phyloP scores from a whole-genome alignment of 2,329 filamentous ascomycete species.

The Cytospora piceae region DNA sequence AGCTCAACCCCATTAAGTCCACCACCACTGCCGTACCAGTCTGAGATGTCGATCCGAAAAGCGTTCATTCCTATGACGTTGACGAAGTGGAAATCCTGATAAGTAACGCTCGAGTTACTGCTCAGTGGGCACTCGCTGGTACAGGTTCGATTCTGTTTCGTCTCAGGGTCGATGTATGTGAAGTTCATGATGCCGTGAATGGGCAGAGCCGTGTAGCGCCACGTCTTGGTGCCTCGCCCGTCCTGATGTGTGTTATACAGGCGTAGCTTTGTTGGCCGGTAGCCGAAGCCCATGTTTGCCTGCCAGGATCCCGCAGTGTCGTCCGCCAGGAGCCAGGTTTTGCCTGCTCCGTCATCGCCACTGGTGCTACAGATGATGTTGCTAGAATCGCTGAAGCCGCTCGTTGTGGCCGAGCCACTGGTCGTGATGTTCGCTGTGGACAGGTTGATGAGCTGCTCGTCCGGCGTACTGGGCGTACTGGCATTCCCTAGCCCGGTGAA shows the following conservation, averaged over 20 bases:
- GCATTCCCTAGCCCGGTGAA: constrained; percentile 89
- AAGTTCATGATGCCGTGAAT: constrained; percentile 95
- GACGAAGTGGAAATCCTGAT: constrained; percentile 91
- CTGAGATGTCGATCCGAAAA: constrained; percentile 83
- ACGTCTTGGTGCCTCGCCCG: constrained; percentile 85
- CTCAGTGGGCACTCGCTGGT: constrained; percentile 86
- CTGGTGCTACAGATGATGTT: constrained; percentile 82
- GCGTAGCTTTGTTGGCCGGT: constrained; percentile 83
- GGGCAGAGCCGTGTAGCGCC: constrained; percentile 82
- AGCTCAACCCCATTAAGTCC: constrained; percentile 86
- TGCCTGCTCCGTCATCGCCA: constrained; percentile 69
- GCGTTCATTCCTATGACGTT: constrained; percentile 85
- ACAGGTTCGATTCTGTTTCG: constrained; percentile 71
- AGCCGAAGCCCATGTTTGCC: constrained; percentile 80
- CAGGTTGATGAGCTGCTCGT: constrained; percentile 83
- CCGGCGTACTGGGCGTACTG: constrained; percentile 66
- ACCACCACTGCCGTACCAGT: constrained; percentile 84
- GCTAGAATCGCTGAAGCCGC: constrained; percentile 73
- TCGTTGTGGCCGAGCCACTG: constrained; percentile 61
- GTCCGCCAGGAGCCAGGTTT: constrained; percentile 82
- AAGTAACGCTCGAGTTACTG: constrained; percentile 64
- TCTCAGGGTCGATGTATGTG: constrained; percentile 79
- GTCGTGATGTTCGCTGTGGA: constrained; percentile 74
- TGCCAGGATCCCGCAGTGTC: constrained; percentile 79
- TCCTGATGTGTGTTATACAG: constrained; percentile 86